A percentile compares a stretch with the other conserved stretches of the same genome.
Conservation (phyloP, 441 rosid genomes). For the Euphorbia corollata region DNA sequence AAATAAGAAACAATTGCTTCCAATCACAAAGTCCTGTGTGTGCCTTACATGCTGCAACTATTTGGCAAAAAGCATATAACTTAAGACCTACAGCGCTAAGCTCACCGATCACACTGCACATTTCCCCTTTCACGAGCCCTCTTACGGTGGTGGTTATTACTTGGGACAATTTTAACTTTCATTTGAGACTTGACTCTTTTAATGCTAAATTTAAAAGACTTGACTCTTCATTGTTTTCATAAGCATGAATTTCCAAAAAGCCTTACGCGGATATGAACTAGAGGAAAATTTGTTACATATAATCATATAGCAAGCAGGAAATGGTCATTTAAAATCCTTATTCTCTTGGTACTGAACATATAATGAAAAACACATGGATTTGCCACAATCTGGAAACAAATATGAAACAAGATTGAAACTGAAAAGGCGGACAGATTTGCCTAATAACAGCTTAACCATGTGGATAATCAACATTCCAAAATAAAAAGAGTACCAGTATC, state of each 20-base stretch:
- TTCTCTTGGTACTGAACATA: slow-evolving; percentile 9
- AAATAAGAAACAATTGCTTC: no score
- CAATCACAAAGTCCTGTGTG: no score
- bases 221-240: no score
- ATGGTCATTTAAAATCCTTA: slow-evolving; percentile 10
- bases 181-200: no score
- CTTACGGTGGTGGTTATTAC: no score
- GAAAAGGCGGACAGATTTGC: not conserved
- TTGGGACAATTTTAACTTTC: no score
- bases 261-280: not conserved
- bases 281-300: not conserved
- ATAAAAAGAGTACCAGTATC: slow-evolving; percentile 9
- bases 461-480: slow-evolving; percentile 2
- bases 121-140: no score
- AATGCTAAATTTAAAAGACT: no score
- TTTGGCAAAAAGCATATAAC: no score
- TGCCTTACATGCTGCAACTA: no score
- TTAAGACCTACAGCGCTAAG: no score
- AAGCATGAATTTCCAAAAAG: not conserved
- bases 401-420: not conserved
- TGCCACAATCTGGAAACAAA: not conserved
- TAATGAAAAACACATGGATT: slow-evolving; percentile 6
- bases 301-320: not conserved
- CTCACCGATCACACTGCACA: no score
- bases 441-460: not conserved